These are phyloP conservation scores for Rhodotorula diobovata DNA, from an alignment of 768 basidiomycete genomes.

Conservation along the genomic window DNA sequence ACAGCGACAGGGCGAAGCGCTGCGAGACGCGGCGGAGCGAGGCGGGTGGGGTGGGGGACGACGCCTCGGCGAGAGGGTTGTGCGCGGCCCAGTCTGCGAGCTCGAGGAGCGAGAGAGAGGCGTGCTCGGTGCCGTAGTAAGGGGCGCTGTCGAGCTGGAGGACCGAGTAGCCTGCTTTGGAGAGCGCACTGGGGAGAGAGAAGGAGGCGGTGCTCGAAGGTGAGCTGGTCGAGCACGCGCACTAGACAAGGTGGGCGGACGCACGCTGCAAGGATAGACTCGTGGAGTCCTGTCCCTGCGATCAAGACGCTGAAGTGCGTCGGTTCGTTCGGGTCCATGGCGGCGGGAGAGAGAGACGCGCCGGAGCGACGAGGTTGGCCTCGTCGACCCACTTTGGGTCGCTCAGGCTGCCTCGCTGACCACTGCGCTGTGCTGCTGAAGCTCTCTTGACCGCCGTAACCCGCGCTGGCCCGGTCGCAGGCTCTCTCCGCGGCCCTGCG, in stretches of 20 bases:
- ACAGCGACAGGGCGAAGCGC: slow-evolving; percentile 79
- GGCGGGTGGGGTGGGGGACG: slow-evolving; percentile 10
- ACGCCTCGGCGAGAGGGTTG: background rate
- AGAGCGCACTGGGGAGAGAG: slow-evolving; percentile 62
- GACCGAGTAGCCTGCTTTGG: slow-evolving; percentile 80
- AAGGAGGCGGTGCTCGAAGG: background rate
- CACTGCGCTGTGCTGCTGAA: no score
- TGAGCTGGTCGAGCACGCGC: background rate
- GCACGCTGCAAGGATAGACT: slow-evolving; percentile 86
- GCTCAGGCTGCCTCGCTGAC: background rate
- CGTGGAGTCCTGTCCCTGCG: slow-evolving; percentile 57
- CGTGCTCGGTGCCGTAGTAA: slow-evolving; percentile 80
- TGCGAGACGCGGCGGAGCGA: slow-evolving; percentile 58
- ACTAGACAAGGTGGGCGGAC: slow-evolving; percentile 44
- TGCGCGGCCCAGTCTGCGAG: slow-evolving; percentile 60
- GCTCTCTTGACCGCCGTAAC: no score
- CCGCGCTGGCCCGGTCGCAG: no score
- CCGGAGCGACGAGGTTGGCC: no score
- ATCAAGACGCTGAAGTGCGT: slow-evolving; percentile 51
- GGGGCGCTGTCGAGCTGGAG: slow-evolving; percentile 79
- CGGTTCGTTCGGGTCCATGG: slow-evolving; percentile 32
- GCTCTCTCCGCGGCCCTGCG: no score
- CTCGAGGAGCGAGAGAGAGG: slow-evolving; percentile 76
- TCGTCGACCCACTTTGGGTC: background rate
- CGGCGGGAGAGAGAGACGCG: background rate